Evolutionary conservation across 179 eudicot species (phyloP).

Genomic region (Beta corolliflora): DNA sequence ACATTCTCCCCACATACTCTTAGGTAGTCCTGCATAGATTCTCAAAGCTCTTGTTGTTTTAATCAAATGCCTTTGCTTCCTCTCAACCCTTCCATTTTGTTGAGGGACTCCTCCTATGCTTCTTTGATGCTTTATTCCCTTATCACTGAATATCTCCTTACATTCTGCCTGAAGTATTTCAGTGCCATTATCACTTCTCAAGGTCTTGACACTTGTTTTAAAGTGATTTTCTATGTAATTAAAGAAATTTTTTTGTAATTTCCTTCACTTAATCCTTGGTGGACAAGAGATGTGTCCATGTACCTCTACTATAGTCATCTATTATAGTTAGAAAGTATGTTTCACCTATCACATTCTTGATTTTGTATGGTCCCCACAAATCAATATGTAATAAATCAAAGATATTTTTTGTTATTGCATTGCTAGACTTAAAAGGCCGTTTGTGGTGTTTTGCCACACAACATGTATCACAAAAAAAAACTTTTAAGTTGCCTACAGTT

Average conservation of each 20-base stretch:
- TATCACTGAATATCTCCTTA: neutral
- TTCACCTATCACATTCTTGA: neutral
- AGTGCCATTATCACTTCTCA: neutral
- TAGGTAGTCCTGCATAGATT: neutral
- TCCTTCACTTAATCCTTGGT: no score
- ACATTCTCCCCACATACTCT: neutral
- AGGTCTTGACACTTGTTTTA: neutral
- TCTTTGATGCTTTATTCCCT: neutral
- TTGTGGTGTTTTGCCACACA: neutral
- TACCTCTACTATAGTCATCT: neutral
- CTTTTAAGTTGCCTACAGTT: neutral
- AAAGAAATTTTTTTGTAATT: neutral
- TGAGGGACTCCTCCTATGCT: neutral
- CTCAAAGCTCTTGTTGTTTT: neutral
- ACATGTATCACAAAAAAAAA: neutral
- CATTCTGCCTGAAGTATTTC: neutral
- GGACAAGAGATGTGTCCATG: neutral
- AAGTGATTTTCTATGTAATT: neutral
- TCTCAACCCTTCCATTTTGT: neutral
- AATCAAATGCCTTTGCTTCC: neutral
- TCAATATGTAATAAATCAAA: slow-evolving; percentile 7
- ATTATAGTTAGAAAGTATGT: neutral
- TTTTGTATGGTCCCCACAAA: neutral
- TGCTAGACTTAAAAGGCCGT: neutral
- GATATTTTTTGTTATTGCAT: neutral